Conservation (phyloP, 1,284 basidiomycete species). For the Microbotryum lychnidis-dioicae region DNA sequence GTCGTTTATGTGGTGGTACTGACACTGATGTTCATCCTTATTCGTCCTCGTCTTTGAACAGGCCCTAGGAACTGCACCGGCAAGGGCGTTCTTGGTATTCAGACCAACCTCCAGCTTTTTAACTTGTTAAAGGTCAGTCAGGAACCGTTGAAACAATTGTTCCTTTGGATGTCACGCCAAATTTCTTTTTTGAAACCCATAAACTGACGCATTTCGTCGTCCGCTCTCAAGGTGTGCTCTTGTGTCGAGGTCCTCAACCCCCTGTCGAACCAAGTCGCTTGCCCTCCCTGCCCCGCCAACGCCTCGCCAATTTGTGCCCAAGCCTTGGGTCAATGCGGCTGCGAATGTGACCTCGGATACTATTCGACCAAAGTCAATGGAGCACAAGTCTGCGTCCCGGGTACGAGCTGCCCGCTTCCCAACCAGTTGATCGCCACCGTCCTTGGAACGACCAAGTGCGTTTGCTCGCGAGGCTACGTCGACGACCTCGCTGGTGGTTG, state of each 20-base stretch:
- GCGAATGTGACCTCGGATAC: conserved; percentile 2
- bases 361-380: conserved; percentile 1
- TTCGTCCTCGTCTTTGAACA: not conserved
- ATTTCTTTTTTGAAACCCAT: no score
- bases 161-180: not conserved
- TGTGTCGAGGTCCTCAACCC: conserved; percentile 2
- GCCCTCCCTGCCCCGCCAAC: conserved; percentile 6
- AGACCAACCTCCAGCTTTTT: not conserved
- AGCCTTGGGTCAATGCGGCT: not conserved
- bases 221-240: not conserved
- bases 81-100: not conserved
- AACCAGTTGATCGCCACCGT: not conserved
- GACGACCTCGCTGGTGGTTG: conserved; percentile 9
- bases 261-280: not conserved
- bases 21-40: no score
- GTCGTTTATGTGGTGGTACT: not conserved
- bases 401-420: not conserved
- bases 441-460: not conserved
- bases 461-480: conserved; percentile 5
- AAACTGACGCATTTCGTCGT: no score
- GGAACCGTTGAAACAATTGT: not conserved
- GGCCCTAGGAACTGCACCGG: conserved; percentile 2
- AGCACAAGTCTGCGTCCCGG: conserved; percentile 1
- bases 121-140: not conserved
- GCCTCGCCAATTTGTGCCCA: not conserved